A percentile compares a stretch with the other conserved stretches of the same genome.
These are phyloP conservation scores for Coemansia sp. DNA, from an alignment of 192 early-diverging fungal species.

Conservation along the genomic window DNA sequence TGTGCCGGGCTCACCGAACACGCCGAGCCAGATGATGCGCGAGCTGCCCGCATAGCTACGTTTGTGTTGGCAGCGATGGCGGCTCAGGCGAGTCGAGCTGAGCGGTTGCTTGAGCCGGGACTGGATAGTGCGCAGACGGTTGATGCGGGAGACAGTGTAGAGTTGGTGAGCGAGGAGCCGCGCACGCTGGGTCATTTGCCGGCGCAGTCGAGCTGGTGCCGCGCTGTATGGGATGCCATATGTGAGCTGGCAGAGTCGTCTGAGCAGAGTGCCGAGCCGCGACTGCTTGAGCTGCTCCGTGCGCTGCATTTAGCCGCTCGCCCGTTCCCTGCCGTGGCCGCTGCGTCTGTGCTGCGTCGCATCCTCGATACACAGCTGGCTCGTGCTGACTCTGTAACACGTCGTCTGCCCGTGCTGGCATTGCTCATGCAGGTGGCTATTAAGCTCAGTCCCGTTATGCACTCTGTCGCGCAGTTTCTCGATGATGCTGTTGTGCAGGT, in stretches of 20 bases:
- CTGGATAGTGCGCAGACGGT: not conserved
- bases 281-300: constrained; percentile 15
- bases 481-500: constrained; percentile 17
- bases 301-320: constrained; percentile 18
- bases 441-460: constrained; percentile 23
- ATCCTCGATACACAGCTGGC: constrained; percentile 10
- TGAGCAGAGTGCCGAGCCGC: constrained; percentile 20
- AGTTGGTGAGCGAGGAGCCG: constrained; percentile 29
- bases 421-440: constrained; percentile 18
- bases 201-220: constrained; percentile 42
- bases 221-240: constrained; percentile 37
- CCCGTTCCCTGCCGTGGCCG: constrained; percentile 35
- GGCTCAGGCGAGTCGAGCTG: constrained; percentile 23
- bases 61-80: constrained; percentile 25
- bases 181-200: constrained; percentile 29
- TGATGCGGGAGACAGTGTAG: not conserved
- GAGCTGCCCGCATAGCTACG: constrained; percentile 25
- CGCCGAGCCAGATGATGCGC: constrained; percentile 24
- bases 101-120: not conserved
- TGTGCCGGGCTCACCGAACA: constrained; percentile 24
- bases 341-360: constrained; percentile 19
- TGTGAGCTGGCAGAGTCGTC: constrained; percentile 21
- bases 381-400: not conserved
- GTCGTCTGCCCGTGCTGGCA: constrained; percentile 20
- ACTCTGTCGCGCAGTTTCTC: constrained; percentile 28